Conservation (phyloP, 306 rosid genomes). For the Amphicarpaea edgeworthii region DNA sequence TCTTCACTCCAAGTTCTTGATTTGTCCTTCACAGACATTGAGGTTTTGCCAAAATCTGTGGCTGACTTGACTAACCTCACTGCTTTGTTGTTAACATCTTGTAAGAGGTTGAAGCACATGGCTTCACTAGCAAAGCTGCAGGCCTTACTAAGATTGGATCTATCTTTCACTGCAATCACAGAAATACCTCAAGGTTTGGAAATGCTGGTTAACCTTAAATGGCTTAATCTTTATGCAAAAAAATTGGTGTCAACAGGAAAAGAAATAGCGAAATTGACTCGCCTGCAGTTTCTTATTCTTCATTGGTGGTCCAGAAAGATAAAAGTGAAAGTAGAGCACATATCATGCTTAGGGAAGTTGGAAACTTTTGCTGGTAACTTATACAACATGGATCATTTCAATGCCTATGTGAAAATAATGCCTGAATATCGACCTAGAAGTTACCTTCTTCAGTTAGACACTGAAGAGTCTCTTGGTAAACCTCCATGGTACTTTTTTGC, state of each 20-base stretch:
- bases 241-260: background rate
- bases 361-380: constrained; percentile 11
- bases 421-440: constrained; percentile 5
- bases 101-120: constrained; percentile 18
- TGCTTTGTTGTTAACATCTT: constrained; percentile 19
- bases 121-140: constrained; percentile 10
- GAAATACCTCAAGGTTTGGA: constrained; percentile 32
- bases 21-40: constrained; percentile 32
- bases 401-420: constrained; percentile 14
- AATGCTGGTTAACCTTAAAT: constrained; percentile 31
- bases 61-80: constrained; percentile 1
- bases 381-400: constrained; percentile 11
- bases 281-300: constrained; percentile 27
- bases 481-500: background rate
- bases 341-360: constrained; percentile 9
- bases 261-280: constrained; percentile 11
- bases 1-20: constrained; percentile 38
- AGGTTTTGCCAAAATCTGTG: constrained; percentile 36
- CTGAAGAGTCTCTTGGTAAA: background rate
- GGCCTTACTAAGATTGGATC: constrained; percentile 7
- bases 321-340: constrained; percentile 16
- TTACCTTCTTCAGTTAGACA: constrained; percentile 25
- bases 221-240: constrained; percentile 34
- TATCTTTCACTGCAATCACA: constrained; percentile 23
- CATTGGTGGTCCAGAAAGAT: constrained; percentile 29